Percentiles rank a stretch among this genome's conserved stretches.
phyloP scores from a whole-genome alignment of 2,329 filamentous ascomycete genomes.

The Raffaelea albimanens region DNA sequence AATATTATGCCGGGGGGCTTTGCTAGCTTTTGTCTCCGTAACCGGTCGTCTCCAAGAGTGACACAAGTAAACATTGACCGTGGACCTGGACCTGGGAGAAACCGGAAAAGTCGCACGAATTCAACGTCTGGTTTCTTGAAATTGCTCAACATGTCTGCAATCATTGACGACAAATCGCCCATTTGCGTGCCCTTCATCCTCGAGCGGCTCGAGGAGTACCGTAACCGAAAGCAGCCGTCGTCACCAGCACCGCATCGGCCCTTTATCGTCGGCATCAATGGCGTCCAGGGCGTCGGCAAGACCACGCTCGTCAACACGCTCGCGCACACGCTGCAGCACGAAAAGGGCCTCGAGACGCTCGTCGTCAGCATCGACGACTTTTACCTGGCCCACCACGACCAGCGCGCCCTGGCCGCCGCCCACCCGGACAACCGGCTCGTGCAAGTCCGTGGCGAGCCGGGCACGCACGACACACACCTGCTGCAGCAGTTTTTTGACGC shows the following conservation, averaged over 20 bases:
- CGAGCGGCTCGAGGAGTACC: slow-evolving; percentile 31
- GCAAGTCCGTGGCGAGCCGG: slow-evolving; percentile 75
- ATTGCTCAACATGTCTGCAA: too few species aligned
- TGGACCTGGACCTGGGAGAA: too few species aligned
- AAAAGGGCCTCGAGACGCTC: slow-evolving; percentile 52
- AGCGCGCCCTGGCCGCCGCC: slow-evolving; percentile 52
- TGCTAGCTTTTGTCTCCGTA: too few species aligned
- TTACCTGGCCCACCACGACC: slow-evolving; percentile 65
- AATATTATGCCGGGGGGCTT: too few species aligned
- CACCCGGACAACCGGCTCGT: slow-evolving; percentile 67
- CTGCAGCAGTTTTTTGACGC: slow-evolving; percentile 50
- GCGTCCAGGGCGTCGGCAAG: slow-evolving; percentile 87
- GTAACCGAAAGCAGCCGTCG: neutral
- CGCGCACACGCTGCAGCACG: slow-evolving; percentile 45
- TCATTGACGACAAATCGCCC: slow-evolving; percentile 69
- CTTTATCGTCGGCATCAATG: slow-evolving; percentile 82
- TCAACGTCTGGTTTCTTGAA: too few species aligned
- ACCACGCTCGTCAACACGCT: slow-evolving; percentile 72
- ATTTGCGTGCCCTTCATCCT: slow-evolving; percentile 71
- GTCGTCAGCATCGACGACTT: slow-evolving; percentile 84
- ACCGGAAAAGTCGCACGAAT: too few species aligned
- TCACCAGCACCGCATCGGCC: slow-evolving; percentile 36
- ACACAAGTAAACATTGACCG: too few species aligned
- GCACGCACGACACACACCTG: slow-evolving; percentile 68
- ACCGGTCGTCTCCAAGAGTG: too few species aligned